Base-by-base conservation (phyloP, 2,329 filamentous ascomycete species). In the Fusarium sulawesiense region DNA sequence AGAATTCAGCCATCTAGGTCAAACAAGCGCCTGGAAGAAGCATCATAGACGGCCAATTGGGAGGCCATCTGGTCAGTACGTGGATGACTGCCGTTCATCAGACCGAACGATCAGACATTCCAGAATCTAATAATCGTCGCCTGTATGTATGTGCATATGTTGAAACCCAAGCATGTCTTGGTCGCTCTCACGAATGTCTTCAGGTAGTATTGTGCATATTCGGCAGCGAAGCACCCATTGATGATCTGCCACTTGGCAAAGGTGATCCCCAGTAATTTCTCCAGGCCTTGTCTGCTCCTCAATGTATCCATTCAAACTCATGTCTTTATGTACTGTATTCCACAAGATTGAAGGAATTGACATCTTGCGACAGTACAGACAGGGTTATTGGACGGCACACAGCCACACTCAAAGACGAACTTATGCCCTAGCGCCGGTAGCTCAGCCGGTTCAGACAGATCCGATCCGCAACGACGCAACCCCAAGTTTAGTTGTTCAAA, bases 201-300 rank as follows among this genome's bases (percentile, higher is more conserved):
- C 20, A 42, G 49, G 49, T 25, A 54, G 27, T 50, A 23, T 56
- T 56, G 48, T 54, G 46, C 54, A 48, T 54, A 45, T 50, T 61
- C 60, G 50, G 48, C 32, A 48, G 18, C 46, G 25, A 48, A 60
- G 40, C 64, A 63, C 63, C 55, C 67, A 68, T 69, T 68, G 60
- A 70, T 67, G 48, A 58, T 56, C 56, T 75, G 72, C 72, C 72
- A 74, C 72, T 58, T 74, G 61, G 67, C 64, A 49, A 7, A 65
- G 68, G 67, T 70, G 63, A 63, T 53, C 65, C 65, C 57, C 63
- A 59, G 63, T 61, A 67, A 74, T 66, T 48, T 70, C 69, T 63
- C 60, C 32, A 55, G 46, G 47, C 55, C 55, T 66, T 61, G 62
- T 54, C 46, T 42, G 23, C 56, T 51, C 25, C 60, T 34, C 45